Conservation (phyloP, 352 stramenopile genomes). For the Globisporangium alternatum region DNA sequence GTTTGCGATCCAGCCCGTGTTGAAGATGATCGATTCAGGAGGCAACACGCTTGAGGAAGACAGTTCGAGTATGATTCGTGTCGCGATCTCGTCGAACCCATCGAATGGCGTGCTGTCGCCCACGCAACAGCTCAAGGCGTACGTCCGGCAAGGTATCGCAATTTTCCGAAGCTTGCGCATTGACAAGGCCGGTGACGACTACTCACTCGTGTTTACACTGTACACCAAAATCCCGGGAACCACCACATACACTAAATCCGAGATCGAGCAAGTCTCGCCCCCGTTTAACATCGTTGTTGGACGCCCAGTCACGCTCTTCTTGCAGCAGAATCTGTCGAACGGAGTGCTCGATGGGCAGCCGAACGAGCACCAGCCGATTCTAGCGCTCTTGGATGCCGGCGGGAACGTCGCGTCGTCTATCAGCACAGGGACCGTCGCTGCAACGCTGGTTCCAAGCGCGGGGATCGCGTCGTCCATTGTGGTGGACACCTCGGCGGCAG, state of each 20-base stretch:
- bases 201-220: conserved; percentile 64
- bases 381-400: conserved; percentile 62
- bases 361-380: conserved; percentile 60
- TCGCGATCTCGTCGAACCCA: conserved; percentile 71
- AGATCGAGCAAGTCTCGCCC: conserved; percentile 52
- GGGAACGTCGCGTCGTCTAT: conserved; percentile 61
- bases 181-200: conserved; percentile 69
- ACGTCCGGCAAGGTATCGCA: conserved; percentile 49
- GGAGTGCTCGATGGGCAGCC: conserved; percentile 76
- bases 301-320: conserved; percentile 37
- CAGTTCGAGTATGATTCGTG: conserved; percentile 57
- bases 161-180: conserved; percentile 76
- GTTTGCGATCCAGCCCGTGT: conserved; percentile 70
- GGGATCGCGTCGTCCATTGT: conserved; percentile 56
- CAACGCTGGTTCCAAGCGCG: conserved; percentile 59
- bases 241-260: conserved; percentile 40
- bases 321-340: conserved; percentile 55
- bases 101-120: conserved; percentile 53
- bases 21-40: conserved; percentile 75
- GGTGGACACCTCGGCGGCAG: conserved; percentile 53
- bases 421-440: conserved; percentile 42
- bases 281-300: conserved; percentile 62
- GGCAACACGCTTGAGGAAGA: conserved; percentile 66
- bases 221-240: conserved; percentile 45
- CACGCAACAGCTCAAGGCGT: conserved; percentile 30